Evolutionary conservation across 441 rosid species (phyloP).

Genomic region (Raphanus hybrid): DNA sequence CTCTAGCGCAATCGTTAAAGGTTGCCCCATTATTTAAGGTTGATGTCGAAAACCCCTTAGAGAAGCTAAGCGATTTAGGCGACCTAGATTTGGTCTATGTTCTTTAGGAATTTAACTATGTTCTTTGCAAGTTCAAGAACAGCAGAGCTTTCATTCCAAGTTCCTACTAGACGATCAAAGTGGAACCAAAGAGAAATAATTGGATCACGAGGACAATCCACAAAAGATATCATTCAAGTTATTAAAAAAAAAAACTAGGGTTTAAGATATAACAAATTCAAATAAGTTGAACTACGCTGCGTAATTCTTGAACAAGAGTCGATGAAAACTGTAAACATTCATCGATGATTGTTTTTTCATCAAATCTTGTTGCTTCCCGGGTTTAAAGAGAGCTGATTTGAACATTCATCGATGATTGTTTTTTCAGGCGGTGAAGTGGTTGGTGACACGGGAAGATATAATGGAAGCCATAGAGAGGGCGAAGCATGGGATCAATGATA

Average conservation of each 20-base stretch:
- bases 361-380: neutral
- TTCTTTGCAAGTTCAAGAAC: conserved; percentile 19
- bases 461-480: conserved; percentile 98
- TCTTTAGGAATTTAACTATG: conserved; percentile 22
- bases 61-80: neutral
- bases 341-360: neutral
- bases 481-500: conserved; percentile 78
- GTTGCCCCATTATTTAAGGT: conserved; percentile 60
- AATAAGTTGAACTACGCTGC: conserved; percentile 20
- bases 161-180: conserved; percentile 24
- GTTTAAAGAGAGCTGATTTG: neutral
- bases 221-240: conserved; percentile 24
- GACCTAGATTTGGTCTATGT: conserved; percentile 28
- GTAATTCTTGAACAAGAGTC: conserved; percentile 28
- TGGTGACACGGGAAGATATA: conserved; percentile 82
- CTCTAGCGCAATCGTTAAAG: conserved; percentile 34
- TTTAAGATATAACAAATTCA: neutral
- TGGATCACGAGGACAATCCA: conserved; percentile 20
- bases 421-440: conserved; percentile 54
- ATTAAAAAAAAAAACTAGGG: conserved; percentile 2
- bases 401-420: too few species aligned
- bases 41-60: conserved; percentile 5
- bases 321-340: conserved; percentile 7
- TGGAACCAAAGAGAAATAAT: conserved; percentile 9
- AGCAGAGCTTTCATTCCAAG: conserved; percentile 25